Conservation (phyloP, 345 rosid species). For the Durio zibethinus region DNA sequence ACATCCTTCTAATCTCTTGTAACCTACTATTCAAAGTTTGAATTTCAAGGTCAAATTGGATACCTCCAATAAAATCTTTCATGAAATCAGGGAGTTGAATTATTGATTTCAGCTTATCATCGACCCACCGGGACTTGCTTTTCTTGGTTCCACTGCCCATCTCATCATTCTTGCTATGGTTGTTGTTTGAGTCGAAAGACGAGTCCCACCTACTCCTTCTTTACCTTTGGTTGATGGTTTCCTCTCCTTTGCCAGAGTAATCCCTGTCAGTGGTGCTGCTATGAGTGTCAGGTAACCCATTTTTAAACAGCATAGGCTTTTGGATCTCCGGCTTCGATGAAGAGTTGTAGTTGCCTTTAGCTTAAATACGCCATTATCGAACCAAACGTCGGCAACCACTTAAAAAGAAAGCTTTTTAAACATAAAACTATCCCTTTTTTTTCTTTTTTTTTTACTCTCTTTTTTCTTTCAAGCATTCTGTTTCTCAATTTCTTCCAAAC, state of each 20-base stretch:
- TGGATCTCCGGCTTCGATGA: constrained; percentile 26
- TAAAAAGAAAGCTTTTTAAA: no score
- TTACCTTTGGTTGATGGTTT: constrained; percentile 60
- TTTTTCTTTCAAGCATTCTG: no score
- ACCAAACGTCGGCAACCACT: no score
- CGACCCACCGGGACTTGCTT: constrained; percentile 92
- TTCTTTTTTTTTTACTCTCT: no score
- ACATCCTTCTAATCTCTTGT: constrained; percentile 72
- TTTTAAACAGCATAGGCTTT: constrained; percentile 52
- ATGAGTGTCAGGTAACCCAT: constrained; percentile 51
- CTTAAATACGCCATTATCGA: no score
- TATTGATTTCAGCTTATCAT: constrained; percentile 80
- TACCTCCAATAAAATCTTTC: constrained; percentile 87
- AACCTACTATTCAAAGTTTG: constrained; percentile 82
- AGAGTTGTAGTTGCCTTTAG: constrained; percentile 14
- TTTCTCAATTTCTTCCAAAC: no score
- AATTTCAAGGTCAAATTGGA: constrained; percentile 90
- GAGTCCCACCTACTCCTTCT: constrained; percentile 94
- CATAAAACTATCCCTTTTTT: no score
- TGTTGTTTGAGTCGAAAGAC: constrained; percentile 40
- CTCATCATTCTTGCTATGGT: constrained; percentile 33
- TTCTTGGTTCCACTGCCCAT: constrained; percentile 54
- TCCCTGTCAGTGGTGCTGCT: constrained; percentile 64
- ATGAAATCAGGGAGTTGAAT: constrained; percentile 90
- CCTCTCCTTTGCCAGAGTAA: constrained; percentile 85